Evolutionary conservation across 2,329 filamentous ascomycete species (phyloP).

Genomic region (Epichloe gansuensis): DNA sequence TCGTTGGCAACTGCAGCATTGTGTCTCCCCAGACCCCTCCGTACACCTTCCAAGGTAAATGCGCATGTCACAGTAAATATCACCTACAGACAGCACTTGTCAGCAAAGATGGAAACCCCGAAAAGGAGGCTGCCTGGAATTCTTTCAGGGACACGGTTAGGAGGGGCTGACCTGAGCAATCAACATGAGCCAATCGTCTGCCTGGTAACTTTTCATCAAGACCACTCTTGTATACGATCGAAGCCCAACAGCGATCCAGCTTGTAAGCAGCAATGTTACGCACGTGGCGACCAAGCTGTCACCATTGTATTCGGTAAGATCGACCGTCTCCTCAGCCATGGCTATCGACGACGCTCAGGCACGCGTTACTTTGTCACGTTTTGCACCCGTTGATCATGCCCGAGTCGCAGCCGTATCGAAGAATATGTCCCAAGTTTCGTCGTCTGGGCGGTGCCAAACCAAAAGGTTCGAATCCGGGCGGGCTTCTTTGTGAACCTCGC

Average conservation of each 20-base stretch:
- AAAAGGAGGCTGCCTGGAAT: neutral
- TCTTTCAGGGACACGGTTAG: neutral
- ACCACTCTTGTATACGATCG: slow-evolving; percentile 31
- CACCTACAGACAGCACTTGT: slow-evolving; percentile 15
- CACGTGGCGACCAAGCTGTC: slow-evolving; percentile 23
- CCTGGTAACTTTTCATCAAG: slow-evolving; percentile 31
- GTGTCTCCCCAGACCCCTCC: slow-evolving; percentile 32
- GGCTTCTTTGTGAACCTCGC: neutral
- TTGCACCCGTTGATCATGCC: slow-evolving; percentile 1
- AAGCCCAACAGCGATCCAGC: slow-evolving; percentile 29
- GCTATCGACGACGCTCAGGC: neutral
- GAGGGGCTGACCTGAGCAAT: slow-evolving; percentile 27
- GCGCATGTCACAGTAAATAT: slow-evolving; percentile 35
- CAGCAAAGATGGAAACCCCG: neutral
- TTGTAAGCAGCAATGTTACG: slow-evolving; percentile 25
- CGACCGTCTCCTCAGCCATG: slow-evolving; percentile 19
- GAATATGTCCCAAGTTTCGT: neutral
- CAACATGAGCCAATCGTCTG: slow-evolving; percentile 43
- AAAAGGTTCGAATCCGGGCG: neutral
- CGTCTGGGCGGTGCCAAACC: neutral
- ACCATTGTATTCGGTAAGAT: slow-evolving; percentile 28
- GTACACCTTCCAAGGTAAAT: slow-evolving; percentile 31
- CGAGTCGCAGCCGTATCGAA: neutral
- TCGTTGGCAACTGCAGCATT: slow-evolving; percentile 29
- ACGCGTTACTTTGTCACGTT: neutral